Base-by-base conservation (phyloP, 148 eudicot species). In the Rhododendron molle region DNA sequence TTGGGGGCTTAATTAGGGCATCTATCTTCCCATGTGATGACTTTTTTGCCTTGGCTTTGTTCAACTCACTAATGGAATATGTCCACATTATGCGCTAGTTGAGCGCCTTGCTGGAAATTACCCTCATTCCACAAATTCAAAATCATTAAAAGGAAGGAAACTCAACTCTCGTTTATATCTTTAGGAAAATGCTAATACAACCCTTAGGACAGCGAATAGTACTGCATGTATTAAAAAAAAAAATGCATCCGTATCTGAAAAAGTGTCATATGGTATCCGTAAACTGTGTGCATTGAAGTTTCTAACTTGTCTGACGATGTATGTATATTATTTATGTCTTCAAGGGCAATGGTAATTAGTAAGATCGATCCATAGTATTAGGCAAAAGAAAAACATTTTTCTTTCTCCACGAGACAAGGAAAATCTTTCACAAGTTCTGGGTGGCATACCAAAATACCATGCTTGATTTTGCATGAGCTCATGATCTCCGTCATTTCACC, bases 51-150 rank as follows among this genome's bases (percentile, higher is more conserved):
- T 20, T 54, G 65, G 18, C 52, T 40, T 60, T 65, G 46, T 62
- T 65, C 50, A 23, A 9, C 74, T 26, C 71, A 67, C 32, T 81
- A 26, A 67, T 82, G 84, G 76, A 67, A 67, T 26, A 44, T 82
- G 84, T 82, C 54, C 76, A 58, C 84, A 40, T 26, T 26, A 81
- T 78, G 32, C 34, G 28, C 83, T 34, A 58, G 49, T 36, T 58
- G 83, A 60, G 46, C 34, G 23, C 83, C 71, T 26, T 10, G 73
- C n/a, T 26, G 38, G 49, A 49, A 71, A 71, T 49, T 49, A 47
- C 81, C 58, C 81, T 26, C 34, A 23, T n/a, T 10, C 54, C 81
- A 76, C 81, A 28, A 78, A 13, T n/a, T 78, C 1, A 3, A 43
- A 26, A 14, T 7, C 16, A 46, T 44, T 14, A 14, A 1, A 78